A percentile compares a stretch with the other conserved stretches of the same genome.
Evolutionary conservation across 805 yeast species (phyloP).

Genomic region (Saccharomyces paradoxus): DNA sequence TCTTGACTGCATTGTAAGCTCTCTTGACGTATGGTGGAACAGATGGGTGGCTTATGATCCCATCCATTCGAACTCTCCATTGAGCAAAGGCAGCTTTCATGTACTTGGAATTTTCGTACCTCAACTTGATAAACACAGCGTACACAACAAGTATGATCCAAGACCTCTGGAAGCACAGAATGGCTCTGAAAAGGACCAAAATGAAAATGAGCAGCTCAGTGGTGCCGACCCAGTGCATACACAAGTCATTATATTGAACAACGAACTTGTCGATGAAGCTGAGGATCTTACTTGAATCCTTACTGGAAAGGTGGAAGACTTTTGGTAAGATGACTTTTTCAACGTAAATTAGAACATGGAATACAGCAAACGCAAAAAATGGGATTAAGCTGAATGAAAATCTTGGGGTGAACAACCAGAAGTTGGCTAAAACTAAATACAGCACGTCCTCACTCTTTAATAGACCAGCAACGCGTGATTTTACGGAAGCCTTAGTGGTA

Average conservation of each 20-base stretch:
- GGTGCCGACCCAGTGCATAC: slow-evolving; percentile 52
- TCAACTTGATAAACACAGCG: slow-evolving; percentile 58
- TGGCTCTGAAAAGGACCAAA: slow-evolving; percentile 42
- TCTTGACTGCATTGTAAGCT: slow-evolving; percentile 7
- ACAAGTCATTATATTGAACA: slow-evolving; percentile 47
- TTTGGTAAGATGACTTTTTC: slow-evolving; percentile 62
- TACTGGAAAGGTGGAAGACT: slow-evolving; percentile 22
- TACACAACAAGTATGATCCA: slow-evolving; percentile 50
- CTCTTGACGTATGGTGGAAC: slow-evolving; percentile 44
- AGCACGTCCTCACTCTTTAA: slow-evolving; percentile 63
- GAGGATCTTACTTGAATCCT: slow-evolving; percentile 26
- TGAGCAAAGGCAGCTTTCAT: slow-evolving; percentile 61
- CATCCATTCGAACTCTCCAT: slow-evolving; percentile 60
- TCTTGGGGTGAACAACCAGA: slow-evolving; percentile 51
- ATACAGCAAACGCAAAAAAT: slow-evolving; percentile 65
- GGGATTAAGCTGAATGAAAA: slow-evolving; percentile 60
- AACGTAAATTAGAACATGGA: slow-evolving; percentile 71
- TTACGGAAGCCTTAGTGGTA: slow-evolving; percentile 4
- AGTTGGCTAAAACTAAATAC: slow-evolving; percentile 51
- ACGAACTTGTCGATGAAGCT: slow-evolving; percentile 37
- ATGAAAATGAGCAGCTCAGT: slow-evolving; percentile 42
- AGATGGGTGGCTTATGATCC: slow-evolving; percentile 44
- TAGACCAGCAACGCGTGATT: slow-evolving; percentile 11
- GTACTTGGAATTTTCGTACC: slow-evolving; percentile 68
- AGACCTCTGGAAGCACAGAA: slow-evolving; percentile 56